These are phyloP conservation scores for Calocera viscosa DNA, from an alignment of 768 basidiomycete genomes.

Conservation along the genomic window DNA sequence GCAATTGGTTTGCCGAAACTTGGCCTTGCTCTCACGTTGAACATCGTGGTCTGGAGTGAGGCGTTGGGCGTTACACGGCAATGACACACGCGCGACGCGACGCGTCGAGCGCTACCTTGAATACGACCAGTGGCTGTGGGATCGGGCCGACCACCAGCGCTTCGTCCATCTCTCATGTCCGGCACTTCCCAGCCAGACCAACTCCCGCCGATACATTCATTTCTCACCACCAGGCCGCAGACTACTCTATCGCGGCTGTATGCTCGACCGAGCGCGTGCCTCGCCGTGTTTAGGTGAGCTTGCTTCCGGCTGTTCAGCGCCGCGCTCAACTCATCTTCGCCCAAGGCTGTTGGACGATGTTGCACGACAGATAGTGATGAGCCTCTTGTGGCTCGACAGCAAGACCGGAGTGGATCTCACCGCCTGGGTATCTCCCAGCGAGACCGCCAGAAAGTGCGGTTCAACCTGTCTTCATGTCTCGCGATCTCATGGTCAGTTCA, in stretches of 20 bases:
- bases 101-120: slow-evolving; percentile 1
- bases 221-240: slow-evolving; percentile 70
- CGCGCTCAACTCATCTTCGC: background rate
- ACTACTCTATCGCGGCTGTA: slow-evolving; percentile 67
- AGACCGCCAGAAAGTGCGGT: slow-evolving; percentile 54
- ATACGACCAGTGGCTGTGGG: background rate
- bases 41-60: background rate
- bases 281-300: slow-evolving; percentile 73
- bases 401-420: slow-evolving; percentile 55
- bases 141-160: background rate
- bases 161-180: background rate
- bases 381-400: slow-evolving; percentile 75
- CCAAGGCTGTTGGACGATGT: slow-evolving; percentile 59
- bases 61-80: background rate
- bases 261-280: slow-evolving; percentile 73
- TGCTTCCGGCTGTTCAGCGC: background rate
- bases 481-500: slow-evolving; percentile 25
- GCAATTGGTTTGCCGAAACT: background rate
- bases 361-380: slow-evolving; percentile 78
- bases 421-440: slow-evolving; percentile 52
- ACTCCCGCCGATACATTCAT: slow-evolving; percentile 28
- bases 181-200: background rate
- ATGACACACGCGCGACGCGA: background rate
- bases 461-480: slow-evolving; percentile 11
- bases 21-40: background rate